Evolutionary conservation across 2,329 filamentous ascomycete species (phyloP).

Genomic region (Trichoderma sp.): DNA sequence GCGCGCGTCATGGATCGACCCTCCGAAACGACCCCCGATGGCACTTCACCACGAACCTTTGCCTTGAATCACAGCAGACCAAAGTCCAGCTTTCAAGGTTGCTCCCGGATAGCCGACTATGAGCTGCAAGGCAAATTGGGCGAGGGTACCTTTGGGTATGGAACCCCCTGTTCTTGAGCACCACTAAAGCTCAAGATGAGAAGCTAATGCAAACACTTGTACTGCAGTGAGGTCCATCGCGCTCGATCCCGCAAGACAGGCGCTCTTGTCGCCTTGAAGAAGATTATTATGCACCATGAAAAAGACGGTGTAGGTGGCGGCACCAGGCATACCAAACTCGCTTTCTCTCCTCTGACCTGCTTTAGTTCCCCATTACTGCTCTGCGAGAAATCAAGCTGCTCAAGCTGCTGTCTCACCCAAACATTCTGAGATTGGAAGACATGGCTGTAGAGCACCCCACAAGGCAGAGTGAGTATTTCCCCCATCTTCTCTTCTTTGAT

Average conservation of each 20-base stretch:
- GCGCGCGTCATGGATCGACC: slow-evolving; percentile 34
- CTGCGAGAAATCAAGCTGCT: slow-evolving; percentile 96
- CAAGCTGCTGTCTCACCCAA: slow-evolving; percentile 90
- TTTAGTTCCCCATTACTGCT: slow-evolving; percentile 91
- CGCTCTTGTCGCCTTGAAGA: slow-evolving; percentile 84
- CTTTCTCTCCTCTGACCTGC: slow-evolving; percentile 24
- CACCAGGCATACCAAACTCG: neutral
- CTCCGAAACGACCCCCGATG: slow-evolving; percentile 37
- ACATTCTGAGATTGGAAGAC: slow-evolving; percentile 84
- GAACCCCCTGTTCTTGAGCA: slow-evolving; percentile 13
- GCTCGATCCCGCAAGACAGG: slow-evolving; percentile 76
- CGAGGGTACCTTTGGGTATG: slow-evolving; percentile 91
- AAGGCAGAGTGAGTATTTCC: slow-evolving; percentile 53
- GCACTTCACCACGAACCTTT: slow-evolving; percentile 57
- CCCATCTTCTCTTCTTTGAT: neutral
- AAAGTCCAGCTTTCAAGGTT: slow-evolving; percentile 72
- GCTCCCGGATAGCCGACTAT: slow-evolving; percentile 80
- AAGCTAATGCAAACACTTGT: slow-evolving; percentile 23
- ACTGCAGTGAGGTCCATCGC: slow-evolving; percentile 79
- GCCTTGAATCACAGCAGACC: slow-evolving; percentile 58
- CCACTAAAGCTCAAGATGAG: neutral
- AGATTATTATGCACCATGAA: slow-evolving; percentile 99
- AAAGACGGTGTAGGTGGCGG: slow-evolving; percentile 76
- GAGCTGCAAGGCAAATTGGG: slow-evolving; percentile 82
- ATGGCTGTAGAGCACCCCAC: slow-evolving; percentile 87